phyloP scores from a whole-genome alignment of 202 grass and related monocot genomes.

The Bolboschoenoplectus hybrid region DNA sequence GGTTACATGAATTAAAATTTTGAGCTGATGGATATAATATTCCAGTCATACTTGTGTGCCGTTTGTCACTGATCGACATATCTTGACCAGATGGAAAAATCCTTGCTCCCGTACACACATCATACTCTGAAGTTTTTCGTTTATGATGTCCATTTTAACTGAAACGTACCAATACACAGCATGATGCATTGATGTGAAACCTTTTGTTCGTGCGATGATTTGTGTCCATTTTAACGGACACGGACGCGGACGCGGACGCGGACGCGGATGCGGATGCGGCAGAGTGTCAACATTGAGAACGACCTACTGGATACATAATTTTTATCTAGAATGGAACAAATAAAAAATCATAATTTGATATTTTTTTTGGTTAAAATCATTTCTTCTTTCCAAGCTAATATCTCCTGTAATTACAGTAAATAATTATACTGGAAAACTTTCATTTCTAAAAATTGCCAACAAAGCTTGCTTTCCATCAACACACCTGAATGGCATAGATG shows the following conservation, averaged over 20 bases:
- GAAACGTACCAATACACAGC: neutral
- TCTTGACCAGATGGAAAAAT: neutral
- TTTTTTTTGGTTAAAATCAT: neutral
- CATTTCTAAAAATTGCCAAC: neutral
- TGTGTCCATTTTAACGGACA: neutral
- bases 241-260: too few relatives aligned
- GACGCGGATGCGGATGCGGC: too few relatives aligned
- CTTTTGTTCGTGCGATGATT: neutral
- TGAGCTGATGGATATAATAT: neutral
- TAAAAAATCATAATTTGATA: constrained; percentile 18
- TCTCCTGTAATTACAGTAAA: neutral
- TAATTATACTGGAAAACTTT: neutral
- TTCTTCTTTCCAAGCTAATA: neutral
- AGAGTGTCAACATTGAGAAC: neutral
- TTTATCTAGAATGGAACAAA: neutral
- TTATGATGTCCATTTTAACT: neutral
- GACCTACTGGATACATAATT: neutral
- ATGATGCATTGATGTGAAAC: neutral
- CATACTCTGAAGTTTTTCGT: neutral
- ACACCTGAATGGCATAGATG: neutral
- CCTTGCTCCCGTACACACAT: neutral
- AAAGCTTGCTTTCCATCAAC: neutral
- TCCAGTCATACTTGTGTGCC: neutral
- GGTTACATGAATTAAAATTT: neutral
- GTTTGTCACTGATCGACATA: neutral